These are phyloP conservation scores for Cryphonectria naterciae DNA, from an alignment of 2,329 filamentous ascomycete genomes.

Conservation along the genomic window DNA sequence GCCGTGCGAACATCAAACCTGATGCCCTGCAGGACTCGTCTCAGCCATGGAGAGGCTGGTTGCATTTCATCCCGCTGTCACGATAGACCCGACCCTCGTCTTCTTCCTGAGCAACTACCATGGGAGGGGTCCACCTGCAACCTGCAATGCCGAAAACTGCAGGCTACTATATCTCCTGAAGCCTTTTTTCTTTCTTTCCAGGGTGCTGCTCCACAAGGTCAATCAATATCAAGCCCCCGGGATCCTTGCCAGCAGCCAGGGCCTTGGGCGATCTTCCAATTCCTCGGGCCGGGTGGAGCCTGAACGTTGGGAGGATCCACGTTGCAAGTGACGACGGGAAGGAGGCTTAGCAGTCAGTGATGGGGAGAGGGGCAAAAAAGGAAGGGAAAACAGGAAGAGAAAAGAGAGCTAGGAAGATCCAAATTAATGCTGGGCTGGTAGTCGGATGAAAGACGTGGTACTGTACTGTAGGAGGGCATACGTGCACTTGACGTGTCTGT, in stretches of 20 bases:
- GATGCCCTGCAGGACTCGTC: not conserved
- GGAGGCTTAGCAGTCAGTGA: not conserved
- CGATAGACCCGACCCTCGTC: not conserved
- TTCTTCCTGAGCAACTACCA: not conserved
- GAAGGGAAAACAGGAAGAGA: not conserved
- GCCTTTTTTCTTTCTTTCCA: not conserved
- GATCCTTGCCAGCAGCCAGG: constrained; percentile 7
- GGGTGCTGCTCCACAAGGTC: not conserved
- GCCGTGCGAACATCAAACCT: not conserved
- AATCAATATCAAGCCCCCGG: not conserved
- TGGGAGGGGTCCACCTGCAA: not conserved
- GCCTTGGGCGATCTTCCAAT: constrained; percentile 2
- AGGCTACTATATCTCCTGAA: not conserved
- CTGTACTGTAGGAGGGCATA: not conserved
- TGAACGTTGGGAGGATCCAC: not conserved
- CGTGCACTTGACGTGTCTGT: not conserved
- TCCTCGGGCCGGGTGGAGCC: constrained; percentile 10
- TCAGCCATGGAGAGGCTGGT: not conserved
- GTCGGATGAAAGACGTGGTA: too few relatives aligned
- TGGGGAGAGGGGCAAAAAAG: not conserved
- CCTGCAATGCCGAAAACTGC: not conserved
- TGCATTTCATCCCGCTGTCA: constrained; percentile 1
- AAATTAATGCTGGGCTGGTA: not conserved
- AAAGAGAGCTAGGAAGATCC: not conserved
- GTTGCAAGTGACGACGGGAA: constrained; percentile 1